A percentile compares a stretch with the other conserved stretches of the same genome.
These are phyloP conservation scores for Cerrena zonata DNA, from an alignment of 1,284 basidiomycete genomes.

Conservation along the genomic window DNA sequence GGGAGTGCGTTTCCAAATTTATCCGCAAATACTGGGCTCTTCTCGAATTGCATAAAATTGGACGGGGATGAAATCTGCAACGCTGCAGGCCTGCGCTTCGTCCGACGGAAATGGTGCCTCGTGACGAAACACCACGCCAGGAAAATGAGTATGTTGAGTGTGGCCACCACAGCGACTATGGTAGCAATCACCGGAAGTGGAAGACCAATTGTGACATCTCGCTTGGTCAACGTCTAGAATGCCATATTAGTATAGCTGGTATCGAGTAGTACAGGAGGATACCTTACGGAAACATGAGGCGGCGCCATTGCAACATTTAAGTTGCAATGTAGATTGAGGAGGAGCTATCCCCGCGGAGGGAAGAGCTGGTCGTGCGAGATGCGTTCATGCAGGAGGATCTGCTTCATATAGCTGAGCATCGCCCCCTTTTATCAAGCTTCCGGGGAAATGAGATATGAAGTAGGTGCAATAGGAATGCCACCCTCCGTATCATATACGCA, in stretches of 20 bases:
- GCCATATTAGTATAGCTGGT: too few species aligned
- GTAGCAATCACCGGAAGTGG: constrained; percentile 18
- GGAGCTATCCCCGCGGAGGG: not conserved
- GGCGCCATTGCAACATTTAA: not conserved
- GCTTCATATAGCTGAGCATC: not conserved
- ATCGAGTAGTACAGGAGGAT: not conserved
- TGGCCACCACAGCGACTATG: constrained; percentile 17
- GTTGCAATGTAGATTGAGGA: not conserved
- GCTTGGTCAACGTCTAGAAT: constrained; percentile 8
- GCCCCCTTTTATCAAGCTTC: not conserved
- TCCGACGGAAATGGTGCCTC: constrained; percentile 9
- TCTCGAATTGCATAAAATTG: not conserved
- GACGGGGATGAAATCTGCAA: not conserved
- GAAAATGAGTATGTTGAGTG: constrained; percentile 19
- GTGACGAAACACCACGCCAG: constrained; percentile 17
- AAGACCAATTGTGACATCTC: constrained; percentile 11
- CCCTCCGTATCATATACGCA: not conserved
- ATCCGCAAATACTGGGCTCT: not conserved
- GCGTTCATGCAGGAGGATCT: not conserved
- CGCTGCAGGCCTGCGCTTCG: not conserved
- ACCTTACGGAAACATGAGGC: not conserved
- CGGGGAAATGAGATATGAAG: not conserved
- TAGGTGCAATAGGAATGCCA: not conserved
- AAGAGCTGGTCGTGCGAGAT: not conserved
- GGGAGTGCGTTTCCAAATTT: not conserved